Base-by-base conservation (phyloP, 2,329 filamentous ascomycete genomes). In the Zymoseptoria ardabiliae region DNA sequence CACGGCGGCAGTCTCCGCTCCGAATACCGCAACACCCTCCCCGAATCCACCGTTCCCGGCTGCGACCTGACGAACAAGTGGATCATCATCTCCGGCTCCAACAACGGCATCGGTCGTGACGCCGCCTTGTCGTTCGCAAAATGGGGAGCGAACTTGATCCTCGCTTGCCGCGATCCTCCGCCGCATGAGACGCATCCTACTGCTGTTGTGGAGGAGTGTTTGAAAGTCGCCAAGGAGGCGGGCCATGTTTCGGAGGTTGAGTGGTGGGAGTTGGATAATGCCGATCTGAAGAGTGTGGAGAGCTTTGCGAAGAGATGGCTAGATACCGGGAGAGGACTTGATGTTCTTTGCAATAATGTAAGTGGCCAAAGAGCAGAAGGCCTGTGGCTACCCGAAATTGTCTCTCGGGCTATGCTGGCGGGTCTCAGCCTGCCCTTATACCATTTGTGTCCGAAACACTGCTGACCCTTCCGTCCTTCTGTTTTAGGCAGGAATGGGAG, bases 331-430 rank as follows among this genome's bases (percentile, higher is more conserved):
- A 71, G 28, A 63, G 61, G 1, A 58, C 54, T 49, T 57, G 61
- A 17, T 19, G 61, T 72, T 3, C 62, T 73, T 4, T 68, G 63
- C 61, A 73, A 72, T 61, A 73, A 73, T 48, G n/a, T n/a, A n/a
- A n/a, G n/a, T n/a, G n/a, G n/a, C n/a, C n/a, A n/a, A n/a, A n/a
- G n/a, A n/a, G n/a, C n/a, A n/a, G n/a, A n/a, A n/a, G n/a, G n/a
- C n/a, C n/a, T n/a, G n/a, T n/a, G n/a, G n/a, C n/a, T n/a, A n/a
- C n/a, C n/a, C n/a, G n/a, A n/a, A n/a, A n/a, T n/a, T n/a, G n/a
- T n/a, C n/a, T n/a, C n/a, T n/a, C n/a, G n/a, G n/a, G n/a, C n/a
- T n/a, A n/a, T n/a, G n/a, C n/a, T n/a, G n/a, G n/a, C n/a, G n/a
- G n/a, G n/a, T n/a, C n/a, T n/a, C n/a, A n/a, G n/a, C n/a, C n/a